These are phyloP conservation scores for Fraxinus anomala DNA, from an alignment of 257 asterid genomes.

Conservation along the genomic window DNA sequence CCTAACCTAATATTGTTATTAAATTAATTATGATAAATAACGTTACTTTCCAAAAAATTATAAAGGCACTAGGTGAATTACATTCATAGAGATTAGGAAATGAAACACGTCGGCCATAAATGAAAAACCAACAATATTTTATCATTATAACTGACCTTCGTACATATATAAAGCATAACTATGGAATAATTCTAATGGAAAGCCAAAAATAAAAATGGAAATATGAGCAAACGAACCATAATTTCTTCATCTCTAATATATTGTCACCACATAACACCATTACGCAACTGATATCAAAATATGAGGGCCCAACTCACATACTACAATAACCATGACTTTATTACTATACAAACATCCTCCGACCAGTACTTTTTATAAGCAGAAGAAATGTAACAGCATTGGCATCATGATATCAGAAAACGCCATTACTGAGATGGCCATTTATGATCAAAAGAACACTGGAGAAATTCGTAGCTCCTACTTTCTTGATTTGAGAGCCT, in stretches of 20 bases:
- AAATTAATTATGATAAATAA: no score
- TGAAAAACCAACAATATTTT: neutral
- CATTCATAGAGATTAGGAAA: neutral
- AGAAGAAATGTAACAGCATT: neutral
- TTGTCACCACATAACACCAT: neutral
- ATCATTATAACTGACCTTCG: neutral
- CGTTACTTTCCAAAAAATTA: no score
- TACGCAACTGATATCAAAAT: neutral
- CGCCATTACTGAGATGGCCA: conserved; percentile 30
- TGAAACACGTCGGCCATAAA: neutral
- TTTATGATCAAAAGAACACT: conserved; percentile 26
- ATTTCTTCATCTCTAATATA: neutral
- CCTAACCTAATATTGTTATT: no score
- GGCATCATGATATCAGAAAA: neutral
- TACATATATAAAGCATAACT: neutral
- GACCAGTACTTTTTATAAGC: neutral
- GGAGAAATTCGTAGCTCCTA: conserved; percentile 22
- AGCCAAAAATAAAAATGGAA: neutral
- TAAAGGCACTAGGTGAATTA: no score
- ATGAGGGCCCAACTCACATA: neutral
- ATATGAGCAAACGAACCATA: neutral
- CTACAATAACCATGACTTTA: neutral
- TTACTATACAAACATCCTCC: neutral
- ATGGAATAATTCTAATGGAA: neutral
- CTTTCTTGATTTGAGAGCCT: conserved; percentile 24